Conservation (phyloP, 2,329 filamentous ascomycete species). For the Beauveria pseudobassiana region DNA sequence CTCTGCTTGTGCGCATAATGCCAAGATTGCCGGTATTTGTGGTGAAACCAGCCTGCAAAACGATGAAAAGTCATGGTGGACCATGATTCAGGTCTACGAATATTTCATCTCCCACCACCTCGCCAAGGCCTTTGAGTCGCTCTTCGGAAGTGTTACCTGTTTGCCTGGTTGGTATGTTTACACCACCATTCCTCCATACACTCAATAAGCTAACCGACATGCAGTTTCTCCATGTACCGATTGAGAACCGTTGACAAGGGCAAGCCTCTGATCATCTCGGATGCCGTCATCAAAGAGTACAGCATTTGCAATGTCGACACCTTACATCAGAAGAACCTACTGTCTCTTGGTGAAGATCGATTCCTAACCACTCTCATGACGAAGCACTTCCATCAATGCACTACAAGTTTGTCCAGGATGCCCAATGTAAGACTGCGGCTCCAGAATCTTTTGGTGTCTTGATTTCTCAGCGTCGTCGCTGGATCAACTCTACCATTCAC, state of each 20-base stretch:
- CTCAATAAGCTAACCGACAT: slow-evolving; percentile 36
- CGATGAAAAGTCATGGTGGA: slow-evolving; percentile 93
- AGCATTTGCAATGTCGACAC: slow-evolving; percentile 86
- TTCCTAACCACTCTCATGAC: slow-evolving; percentile 97
- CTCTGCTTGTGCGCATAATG: slow-evolving; percentile 84
- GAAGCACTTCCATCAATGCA: slow-evolving; percentile 91
- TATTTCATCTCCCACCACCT: slow-evolving; percentile 99
- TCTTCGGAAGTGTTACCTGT: slow-evolving; percentile 97
- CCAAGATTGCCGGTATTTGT: slow-evolving; percentile 95
- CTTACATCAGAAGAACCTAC: slow-evolving; percentile 90
- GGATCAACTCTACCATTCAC: slow-evolving; percentile 99
- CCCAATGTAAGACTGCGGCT: slow-evolving; percentile 86
- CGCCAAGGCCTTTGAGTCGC: slow-evolving; percentile 92
- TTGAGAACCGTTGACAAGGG: slow-evolving; percentile 89
- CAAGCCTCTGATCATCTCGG: slow-evolving; percentile 87
- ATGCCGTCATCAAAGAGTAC: slow-evolving; percentile 82
- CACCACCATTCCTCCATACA: not conserved
- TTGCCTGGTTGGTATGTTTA: slow-evolving; percentile 88
- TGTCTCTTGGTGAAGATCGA: slow-evolving; percentile 93
- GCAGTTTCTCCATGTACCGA: slow-evolving; percentile 91
- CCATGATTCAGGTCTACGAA: slow-evolving; percentile 99
- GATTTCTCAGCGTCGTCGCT: slow-evolving; percentile 94
- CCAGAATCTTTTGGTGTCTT: slow-evolving; percentile 91
- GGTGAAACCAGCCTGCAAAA: slow-evolving; percentile 96
- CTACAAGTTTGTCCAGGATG: slow-evolving; percentile 92